Percentiles rank a stretch among this genome's conserved stretches.
These are phyloP conservation scores for Magnolia changhungtana DNA, from an alignment of 164 flowering plant genomes.

Conservation along the genomic window DNA sequence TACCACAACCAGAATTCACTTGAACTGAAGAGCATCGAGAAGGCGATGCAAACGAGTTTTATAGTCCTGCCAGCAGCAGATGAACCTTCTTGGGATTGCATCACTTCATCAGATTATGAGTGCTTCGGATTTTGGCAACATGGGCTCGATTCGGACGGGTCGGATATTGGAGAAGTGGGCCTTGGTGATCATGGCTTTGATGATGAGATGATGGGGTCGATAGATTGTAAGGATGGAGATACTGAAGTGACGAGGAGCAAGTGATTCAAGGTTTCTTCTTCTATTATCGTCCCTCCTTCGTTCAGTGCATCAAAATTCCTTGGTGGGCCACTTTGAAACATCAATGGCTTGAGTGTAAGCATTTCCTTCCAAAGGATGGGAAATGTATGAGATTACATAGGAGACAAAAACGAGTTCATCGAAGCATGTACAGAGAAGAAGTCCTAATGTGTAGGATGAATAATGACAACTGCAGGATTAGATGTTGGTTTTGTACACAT, in stretches of 20 bases:
- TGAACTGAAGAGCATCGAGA: constrained; percentile 47
- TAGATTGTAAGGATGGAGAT: constrained; percentile 29
- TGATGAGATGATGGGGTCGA: constrained; percentile 41
- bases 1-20: constrained; percentile 29
- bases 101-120: constrained; percentile 31
- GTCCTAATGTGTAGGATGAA: background rate
- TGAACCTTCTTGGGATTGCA: constrained; percentile 39
- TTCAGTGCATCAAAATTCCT: constrained; percentile 37
- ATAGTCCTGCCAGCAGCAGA: constrained; percentile 45
- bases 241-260: constrained; percentile 39
- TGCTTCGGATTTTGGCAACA: constrained; percentile 18
- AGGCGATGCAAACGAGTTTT: constrained; percentile 65
- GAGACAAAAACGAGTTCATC: background rate
- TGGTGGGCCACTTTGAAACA: background rate
- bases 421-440: background rate
- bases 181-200: constrained; percentile 13
- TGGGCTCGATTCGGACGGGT: constrained; percentile 42
- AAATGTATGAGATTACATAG: constrained; percentile 3
- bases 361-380: constrained; percentile 8
- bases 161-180: constrained; percentile 29
- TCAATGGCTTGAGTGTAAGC: background rate
- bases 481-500: background rate
- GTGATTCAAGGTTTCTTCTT: constrained; percentile 75
- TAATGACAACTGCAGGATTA: background rate
- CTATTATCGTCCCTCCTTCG: constrained; percentile 67